Conservation (phyloP, 2,329 filamentous ascomycete species). For the Didymella glomerata region DNA sequence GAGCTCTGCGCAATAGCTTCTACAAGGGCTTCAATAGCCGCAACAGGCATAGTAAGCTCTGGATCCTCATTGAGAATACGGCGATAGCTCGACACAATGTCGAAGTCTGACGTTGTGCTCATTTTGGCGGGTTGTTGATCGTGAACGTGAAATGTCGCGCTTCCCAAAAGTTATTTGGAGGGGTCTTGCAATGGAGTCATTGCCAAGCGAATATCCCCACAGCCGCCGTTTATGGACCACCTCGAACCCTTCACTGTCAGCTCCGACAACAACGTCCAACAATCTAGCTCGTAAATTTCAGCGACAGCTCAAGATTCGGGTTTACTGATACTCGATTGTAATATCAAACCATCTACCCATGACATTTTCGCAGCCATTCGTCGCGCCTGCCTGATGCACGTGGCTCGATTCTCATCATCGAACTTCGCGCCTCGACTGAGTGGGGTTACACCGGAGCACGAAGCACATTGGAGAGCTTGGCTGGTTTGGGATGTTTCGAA, state of each 20-base stretch:
- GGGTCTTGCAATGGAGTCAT: conserved; percentile 29
- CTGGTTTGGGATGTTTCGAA: conserved; percentile 5
- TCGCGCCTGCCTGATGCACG: neutral
- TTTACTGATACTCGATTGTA: neutral
- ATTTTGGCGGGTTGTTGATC: conserved; percentile 29
- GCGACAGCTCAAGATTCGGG: neutral
- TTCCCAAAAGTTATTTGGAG: conserved; percentile 28
- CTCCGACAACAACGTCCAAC: neutral
- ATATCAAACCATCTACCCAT: neutral
- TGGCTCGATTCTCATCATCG: neutral
- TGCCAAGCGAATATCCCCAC: conserved; percentile 24
- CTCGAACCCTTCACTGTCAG: neutral
- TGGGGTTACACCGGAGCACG: neutral
- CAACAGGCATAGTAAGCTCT: conserved; percentile 93
- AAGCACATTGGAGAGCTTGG: conserved; percentile 3
- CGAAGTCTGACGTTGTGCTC: conserved; percentile 47
- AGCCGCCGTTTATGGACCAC: neutral
- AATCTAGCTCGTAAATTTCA: neutral
- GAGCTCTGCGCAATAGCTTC: conserved; percentile 81
- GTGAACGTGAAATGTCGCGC: conserved; percentile 8
- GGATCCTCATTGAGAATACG: conserved; percentile 72
- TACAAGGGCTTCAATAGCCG: conserved; percentile 91
- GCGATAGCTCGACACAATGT: conserved; percentile 72
- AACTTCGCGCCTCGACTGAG: neutral
- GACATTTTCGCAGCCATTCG: neutral